A percentile compares a stretch with the other conserved stretches of the same genome.
These are phyloP conservation scores for Myrica gale DNA, from an alignment of 306 rosid species.

Conservation along the genomic window DNA sequence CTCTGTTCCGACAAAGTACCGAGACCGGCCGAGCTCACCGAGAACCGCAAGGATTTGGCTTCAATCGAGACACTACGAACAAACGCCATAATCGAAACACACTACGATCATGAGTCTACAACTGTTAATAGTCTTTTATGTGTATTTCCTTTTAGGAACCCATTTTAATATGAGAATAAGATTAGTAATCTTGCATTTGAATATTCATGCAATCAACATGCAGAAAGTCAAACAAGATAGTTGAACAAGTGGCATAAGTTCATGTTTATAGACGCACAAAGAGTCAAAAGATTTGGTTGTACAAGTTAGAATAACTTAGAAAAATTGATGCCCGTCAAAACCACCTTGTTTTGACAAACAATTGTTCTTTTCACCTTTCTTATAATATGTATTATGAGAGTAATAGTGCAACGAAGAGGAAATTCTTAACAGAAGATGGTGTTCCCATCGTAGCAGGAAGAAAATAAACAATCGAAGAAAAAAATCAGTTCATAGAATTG, in stretches of 20 bases:
- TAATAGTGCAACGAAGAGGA: neutral
- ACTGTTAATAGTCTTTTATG: no score
- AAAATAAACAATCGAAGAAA: no score
- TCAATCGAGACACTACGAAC: no score
- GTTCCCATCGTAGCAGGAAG: neutral
- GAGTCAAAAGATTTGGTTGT: no score
- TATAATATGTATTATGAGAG: neutral
- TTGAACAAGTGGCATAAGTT: neutral
- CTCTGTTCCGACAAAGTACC: no score
- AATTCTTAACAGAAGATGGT: neutral
- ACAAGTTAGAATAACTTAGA: no score
- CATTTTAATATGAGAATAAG: neutral
- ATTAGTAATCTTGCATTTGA: neutral
- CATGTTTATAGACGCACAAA: no score
- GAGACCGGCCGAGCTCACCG: no score
- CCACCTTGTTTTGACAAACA: conserved; percentile 1
- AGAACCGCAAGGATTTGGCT: no score
- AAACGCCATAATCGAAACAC: no score
- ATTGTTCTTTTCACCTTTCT: neutral
- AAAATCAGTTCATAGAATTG: neutral
- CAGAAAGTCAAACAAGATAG: neutral
- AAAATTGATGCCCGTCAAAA: neutral
- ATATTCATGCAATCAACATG: neutral
- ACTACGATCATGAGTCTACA: no score
- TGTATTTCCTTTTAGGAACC: no score